A percentile compares a stretch with the other conserved stretches of the same genome.
These are phyloP conservation scores for Ricinus communis DNA, from an alignment of 345 rosid species.

Conservation along the genomic window DNA sequence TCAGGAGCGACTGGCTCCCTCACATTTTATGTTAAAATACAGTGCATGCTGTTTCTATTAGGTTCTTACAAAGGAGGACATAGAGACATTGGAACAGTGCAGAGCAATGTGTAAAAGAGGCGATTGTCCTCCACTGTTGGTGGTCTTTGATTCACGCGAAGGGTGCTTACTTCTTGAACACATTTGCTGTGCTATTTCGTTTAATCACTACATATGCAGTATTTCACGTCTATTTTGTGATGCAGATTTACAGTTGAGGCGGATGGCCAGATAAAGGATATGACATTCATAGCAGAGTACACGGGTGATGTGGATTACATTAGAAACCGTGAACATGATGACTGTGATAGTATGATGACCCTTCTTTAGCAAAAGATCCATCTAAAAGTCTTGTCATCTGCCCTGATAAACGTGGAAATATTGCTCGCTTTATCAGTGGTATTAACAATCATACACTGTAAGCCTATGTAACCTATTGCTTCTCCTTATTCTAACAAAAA, in stretches of 20 bases:
- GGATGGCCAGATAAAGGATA: conserved; percentile 75
- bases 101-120: conserved; percentile 72
- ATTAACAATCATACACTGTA: conserved; percentile 82
- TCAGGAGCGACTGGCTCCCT: background rate
- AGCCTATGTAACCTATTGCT: conserved; percentile 34
- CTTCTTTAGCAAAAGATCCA: conserved; percentile 67
- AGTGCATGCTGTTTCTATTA: conserved; percentile 11
- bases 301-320: conserved; percentile 90
- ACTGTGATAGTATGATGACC: conserved; percentile 92
- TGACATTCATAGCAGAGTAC: conserved; percentile 82
- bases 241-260: conserved; percentile 89
- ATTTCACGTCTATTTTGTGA: conserved; percentile 15
- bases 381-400: conserved; percentile 76
- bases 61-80: conserved; percentile 82
- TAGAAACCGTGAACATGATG: conserved; percentile 71
- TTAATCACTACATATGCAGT: conserved; percentile 7
- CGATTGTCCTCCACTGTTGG: conserved; percentile 79
- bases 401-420: conserved; percentile 85
- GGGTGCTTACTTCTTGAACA: conserved; percentile 52
- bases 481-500: conserved; percentile 10
- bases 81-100: conserved; percentile 67
- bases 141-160: conserved; percentile 82
- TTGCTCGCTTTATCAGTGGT: conserved; percentile 87
- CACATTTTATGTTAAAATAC: background rate
- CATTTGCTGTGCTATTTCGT: conserved; percentile 14